Base-by-base conservation (phyloP, 805 yeast species). In the Yarrowia osloensis region DNA sequence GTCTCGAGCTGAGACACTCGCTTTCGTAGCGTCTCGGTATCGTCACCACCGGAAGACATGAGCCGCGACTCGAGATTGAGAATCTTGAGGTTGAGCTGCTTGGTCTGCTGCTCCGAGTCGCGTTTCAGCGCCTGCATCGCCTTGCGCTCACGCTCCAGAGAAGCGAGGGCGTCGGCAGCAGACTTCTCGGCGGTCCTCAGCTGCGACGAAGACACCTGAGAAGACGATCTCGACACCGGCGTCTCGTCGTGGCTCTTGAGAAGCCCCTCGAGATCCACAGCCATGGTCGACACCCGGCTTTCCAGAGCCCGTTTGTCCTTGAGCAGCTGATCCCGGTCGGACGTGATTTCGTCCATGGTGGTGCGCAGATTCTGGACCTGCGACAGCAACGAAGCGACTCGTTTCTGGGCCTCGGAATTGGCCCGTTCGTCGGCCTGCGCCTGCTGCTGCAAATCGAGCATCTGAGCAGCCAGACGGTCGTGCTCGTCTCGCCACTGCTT, bases 271-370 rank as follows among this genome's bases (percentile, higher is more conserved):
- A 61, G 44, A n/a, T 61, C 66, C 47, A 73, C 71, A 19, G 81
- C 74, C 28, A 82, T 73, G 12, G 79, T 82, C 44, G 78, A 74
- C 19, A 84, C 77, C 65, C 82, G 79, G 33, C 68, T 69, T 72
- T 86, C 88, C 55, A 84, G 74, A 21, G 76, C 73, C 70, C 81
- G 73, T 77, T 83, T 83, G 15, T 86, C 84, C 31, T 78, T 79
- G 66, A 86, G 76, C 65, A 91, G 77, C 39, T 81, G 81, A 71
- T 87, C 88, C 69, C 92, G 84, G 71, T 90, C 95, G 5, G 73
- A 77, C 1, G 85, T 77, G 37, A 91, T 78, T 61, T 87, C 88
- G 44, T 83, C 86, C 69, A 89, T 82, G 5, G 88, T 81, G 12
- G 84, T 82, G 63, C 86, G 82, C 73, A 90, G 77, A 0, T 85